phyloP scores from a whole-genome alignment of 164 flowering plant species.

The Berberis vulgaris region DNA sequence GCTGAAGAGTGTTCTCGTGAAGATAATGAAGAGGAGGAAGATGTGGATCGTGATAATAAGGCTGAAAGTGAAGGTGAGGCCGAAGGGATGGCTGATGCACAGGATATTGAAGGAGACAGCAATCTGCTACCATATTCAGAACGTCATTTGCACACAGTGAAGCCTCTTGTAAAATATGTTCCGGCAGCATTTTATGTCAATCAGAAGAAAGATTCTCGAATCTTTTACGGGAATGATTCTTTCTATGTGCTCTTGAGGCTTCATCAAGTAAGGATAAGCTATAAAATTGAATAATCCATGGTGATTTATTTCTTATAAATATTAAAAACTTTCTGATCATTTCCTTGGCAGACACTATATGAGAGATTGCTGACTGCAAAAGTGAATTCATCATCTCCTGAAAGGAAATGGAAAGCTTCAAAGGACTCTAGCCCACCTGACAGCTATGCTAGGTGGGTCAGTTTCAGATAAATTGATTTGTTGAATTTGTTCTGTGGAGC shows the following conservation, averaged over 20 bases:
- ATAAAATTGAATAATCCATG: not conserved
- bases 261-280: slow-evolving; percentile 58
- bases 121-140: slow-evolving; percentile 47
- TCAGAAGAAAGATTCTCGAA: slow-evolving; percentile 35
- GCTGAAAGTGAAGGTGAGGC: slow-evolving; percentile 95
- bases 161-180: slow-evolving; percentile 73
- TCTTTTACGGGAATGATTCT: slow-evolving; percentile 91
- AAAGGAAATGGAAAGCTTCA: slow-evolving; percentile 61
- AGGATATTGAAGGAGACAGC: slow-evolving; percentile 69
- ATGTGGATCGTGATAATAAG: slow-evolving; percentile 55
- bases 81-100: slow-evolving; percentile 76
- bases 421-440: slow-evolving; percentile 48
- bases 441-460: slow-evolving; percentile 60
- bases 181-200: slow-evolving; percentile 32
- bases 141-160: slow-evolving; percentile 48
- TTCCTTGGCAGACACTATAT: slow-evolving; percentile 55
- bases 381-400: slow-evolving; percentile 58
- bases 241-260: slow-evolving; percentile 92
- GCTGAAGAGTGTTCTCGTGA: slow-evolving; percentile 72
- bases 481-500: not conserved
- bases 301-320: not conserved
- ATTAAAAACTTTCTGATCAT: not conserved
- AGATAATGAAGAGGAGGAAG: slow-evolving; percentile 56
- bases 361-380: slow-evolving; percentile 89
- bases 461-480: not conserved